A percentile compares a stretch with the other conserved stretches of the same genome.
Conservation (phyloP, 2,329 filamentous ascomycete genomes). For the Gnomoniopsis smithogilvyi region DNA sequence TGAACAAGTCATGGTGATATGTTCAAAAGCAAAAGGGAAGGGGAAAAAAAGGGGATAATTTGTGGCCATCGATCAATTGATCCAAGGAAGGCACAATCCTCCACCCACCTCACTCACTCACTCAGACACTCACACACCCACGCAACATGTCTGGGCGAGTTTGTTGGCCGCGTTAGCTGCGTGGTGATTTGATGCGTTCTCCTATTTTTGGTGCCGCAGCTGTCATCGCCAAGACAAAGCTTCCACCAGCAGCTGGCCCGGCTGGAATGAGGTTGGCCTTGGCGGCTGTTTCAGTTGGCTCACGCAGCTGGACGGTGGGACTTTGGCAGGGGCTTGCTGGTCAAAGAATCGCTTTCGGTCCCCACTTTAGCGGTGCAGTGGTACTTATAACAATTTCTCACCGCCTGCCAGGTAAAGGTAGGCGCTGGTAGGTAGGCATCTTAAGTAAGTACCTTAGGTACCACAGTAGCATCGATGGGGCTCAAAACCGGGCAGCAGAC, state of each 20-base stretch:
- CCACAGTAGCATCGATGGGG: too few species aligned
- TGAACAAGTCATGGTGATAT: background rate
- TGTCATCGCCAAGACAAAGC: constrained; percentile 16
- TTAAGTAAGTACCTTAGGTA: too few species aligned
- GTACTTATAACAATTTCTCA: background rate
- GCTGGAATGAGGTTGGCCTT: constrained; percentile 9
- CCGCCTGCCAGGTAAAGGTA: background rate
- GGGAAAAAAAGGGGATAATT: background rate
- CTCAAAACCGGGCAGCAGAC: background rate
- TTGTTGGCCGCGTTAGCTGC: background rate
- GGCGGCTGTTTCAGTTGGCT: constrained; percentile 19
- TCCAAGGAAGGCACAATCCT: background rate
- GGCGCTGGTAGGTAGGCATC: background rate
- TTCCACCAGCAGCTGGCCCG: background rate
- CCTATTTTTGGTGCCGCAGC: background rate
- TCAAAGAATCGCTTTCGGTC: background rate
- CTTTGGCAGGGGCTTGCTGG: constrained; percentile 4
- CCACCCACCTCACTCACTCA: background rate
- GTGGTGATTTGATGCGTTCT: background rate
- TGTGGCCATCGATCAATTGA: background rate
- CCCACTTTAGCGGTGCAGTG: too few species aligned
- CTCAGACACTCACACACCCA: background rate
- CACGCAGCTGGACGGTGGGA: background rate
- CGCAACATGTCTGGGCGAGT: background rate
- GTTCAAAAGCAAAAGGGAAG: too few species aligned